Evolutionary conservation across 495 filamentous ascomycete genomes (phyloP), one percentile per base, ranked within the genome.

Genomic region (Hypoxylon perforatum): DNA sequence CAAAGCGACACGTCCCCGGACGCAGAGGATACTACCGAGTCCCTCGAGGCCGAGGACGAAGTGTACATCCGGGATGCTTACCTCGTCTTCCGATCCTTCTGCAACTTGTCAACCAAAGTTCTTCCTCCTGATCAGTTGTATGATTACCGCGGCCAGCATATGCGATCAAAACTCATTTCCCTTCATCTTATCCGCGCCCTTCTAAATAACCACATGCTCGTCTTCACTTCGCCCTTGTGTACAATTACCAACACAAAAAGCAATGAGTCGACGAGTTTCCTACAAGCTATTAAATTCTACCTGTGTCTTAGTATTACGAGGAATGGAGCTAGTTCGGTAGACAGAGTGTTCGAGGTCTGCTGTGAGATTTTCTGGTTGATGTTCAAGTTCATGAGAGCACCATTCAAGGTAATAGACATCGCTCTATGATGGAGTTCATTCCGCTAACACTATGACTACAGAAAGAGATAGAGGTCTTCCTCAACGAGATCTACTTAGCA

Each of bases 291-390:
- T 61, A 95, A 97, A 69, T 96, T 97, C 70, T 96, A 97, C 75
- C 86, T 99, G 11, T 97, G 96, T 73, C 83, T 98, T 14, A 94
- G 92, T 74, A 86, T 98, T 56, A 97, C 92, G 33, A 88, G 95
- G 35, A 99, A 99, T 75, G 96, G 93, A 46, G 91, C 94, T 8
- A 97, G 93, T 76, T 92, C 93, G 2, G 92, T 97, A 23, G 90
- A 90, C 57, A 85, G 85, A 64, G 92, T 99, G 0, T 99, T 97
- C 77, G 94, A 98, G 71, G 92, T 97, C 30, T 92, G 91, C 77
- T 96, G 93, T 70, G 96, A 98, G 76, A 97, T 98, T 4, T 98
- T 99, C 76, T 97, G 93, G 93, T 76, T 97, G 60, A 96, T 97
- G 89, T 76, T 97, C 4, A 96, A 93, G 73, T 85, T 94, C 77